Base-by-base conservation (phyloP, 345 rosid species). In the Sisymbrium irio region DNA sequence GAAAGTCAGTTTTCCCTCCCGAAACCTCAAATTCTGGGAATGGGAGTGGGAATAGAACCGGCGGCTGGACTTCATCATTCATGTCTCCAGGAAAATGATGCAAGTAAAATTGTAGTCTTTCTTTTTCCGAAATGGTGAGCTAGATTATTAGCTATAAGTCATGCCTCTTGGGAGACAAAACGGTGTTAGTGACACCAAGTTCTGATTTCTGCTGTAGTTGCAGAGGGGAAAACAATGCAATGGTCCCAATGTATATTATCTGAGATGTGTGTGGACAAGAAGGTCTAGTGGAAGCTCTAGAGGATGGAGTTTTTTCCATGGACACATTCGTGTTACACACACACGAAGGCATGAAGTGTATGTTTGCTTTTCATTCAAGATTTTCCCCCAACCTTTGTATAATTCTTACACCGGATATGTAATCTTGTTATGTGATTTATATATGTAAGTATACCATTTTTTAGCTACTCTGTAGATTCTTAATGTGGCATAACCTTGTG, bases 1-100 rank as follows among this genome's bases (percentile, higher is more conserved):
- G 85, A 49, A 87, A 85, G 55, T 80, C 86, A 25, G 73, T 67
- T 28, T 73, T 76, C 72, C 86, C 89, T 13, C 36, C 86, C 3
- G 97, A 88, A 77, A 64, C 87, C 71, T 79, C 86, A 33, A 85
- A 80, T 71, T 67, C 87, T 64, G 83, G 87, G 51, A 86, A 82
- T 22, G 96, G 78, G 20, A 78, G 62, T 65, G 77, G 82, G 57
- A 84, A 77, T 33, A 85, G 80, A 83, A 76, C 86, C 14, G 89
- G 89, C 53, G 85, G 93, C 71, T 88, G 95, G 96, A 88, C 85
- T 74, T 84, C 91, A 27, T 84, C 98, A 50, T 83, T 87, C 80
- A 93, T 85, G 77, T 87, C 87, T 71, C 87, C 90, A 39, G 82
- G 84, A 72, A 86, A 87, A 87, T 83, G 71, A 71, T 47, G 67